Conservation (phyloP, 2,329 filamentous ascomycete species). For the Byssochlamys sp. region DNA sequence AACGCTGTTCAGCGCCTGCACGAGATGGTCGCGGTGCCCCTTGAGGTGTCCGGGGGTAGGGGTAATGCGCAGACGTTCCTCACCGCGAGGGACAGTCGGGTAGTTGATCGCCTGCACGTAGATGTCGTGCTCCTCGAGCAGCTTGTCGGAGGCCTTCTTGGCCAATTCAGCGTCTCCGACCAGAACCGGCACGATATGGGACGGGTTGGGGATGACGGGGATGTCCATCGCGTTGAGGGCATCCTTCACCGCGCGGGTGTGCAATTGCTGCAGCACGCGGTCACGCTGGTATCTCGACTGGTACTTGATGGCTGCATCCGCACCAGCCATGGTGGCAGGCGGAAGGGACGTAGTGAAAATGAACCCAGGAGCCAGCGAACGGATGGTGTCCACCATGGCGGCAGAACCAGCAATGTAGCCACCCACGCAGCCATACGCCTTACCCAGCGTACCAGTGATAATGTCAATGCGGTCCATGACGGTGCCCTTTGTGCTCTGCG, state of each 20-base stretch:
- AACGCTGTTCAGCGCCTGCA: constrained; percentile 73
- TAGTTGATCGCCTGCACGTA: constrained; percentile 99
- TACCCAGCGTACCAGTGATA: constrained; percentile 92
- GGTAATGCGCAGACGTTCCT: constrained; percentile 90
- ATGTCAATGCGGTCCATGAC: constrained; percentile 95
- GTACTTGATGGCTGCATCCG: constrained; percentile 83
- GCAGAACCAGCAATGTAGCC: constrained; percentile 90
- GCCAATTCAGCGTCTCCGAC: constrained; percentile 90
- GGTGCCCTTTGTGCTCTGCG: constrained; percentile 52
- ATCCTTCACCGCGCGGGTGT: constrained; percentile 89
- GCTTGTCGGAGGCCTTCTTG: constrained; percentile 82
- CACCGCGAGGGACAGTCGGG: constrained; percentile 92
- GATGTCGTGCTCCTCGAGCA: constrained; percentile 80
- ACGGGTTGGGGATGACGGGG: constrained; percentile 93
- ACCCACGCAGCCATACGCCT: constrained; percentile 94
- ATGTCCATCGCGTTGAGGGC: constrained; percentile 70
- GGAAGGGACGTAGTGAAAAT: constrained; percentile 97
- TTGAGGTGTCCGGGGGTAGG: constrained; percentile 86
- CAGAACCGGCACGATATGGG: constrained; percentile 86
- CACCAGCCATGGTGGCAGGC: constrained; percentile 92
- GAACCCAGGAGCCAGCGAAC: constrained; percentile 90
- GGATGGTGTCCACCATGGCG: constrained; percentile 81
- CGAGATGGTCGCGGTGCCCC: constrained; percentile 75
- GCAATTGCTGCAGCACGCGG: constrained; percentile 83
- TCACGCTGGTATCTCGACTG: constrained; percentile 79